phyloP scores from a whole-genome alignment of 495 filamentous ascomycete species.

The Trichoderma orchidacearum region DNA sequence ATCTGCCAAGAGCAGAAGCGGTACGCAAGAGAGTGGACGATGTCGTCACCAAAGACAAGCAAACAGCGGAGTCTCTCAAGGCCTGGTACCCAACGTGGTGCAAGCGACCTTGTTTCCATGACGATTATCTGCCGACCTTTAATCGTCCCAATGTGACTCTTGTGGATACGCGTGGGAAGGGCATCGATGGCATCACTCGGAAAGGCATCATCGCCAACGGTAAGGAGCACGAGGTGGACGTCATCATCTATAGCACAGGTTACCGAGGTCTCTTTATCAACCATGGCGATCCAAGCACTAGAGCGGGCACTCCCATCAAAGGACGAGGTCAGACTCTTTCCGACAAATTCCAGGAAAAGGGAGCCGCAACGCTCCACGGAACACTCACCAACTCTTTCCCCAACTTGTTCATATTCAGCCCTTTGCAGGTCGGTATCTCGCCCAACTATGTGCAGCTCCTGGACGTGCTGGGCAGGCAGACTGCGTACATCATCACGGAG shows the following conservation, averaged over 20 bases:
- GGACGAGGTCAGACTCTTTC: constrained; percentile 25
- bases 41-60: constrained; percentile 28
- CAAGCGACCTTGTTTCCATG: constrained; percentile 32
- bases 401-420: constrained; percentile 35
- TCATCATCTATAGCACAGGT: constrained; percentile 37
- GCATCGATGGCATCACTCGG: constrained; percentile 24
- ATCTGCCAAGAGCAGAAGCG: constrained; percentile 10
- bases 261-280: constrained; percentile 20
- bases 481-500: constrained; percentile 30
- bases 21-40: constrained; percentile 23
- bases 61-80: constrained; percentile 26
- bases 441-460: constrained; percentile 29
- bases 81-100: constrained; percentile 32
- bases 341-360: constrained; percentile 24
- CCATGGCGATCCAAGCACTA: constrained; percentile 15
- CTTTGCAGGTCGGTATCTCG: constrained; percentile 21
- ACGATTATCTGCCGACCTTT: constrained; percentile 30
- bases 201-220: constrained; percentile 23
- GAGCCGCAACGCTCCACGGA: constrained; percentile 34
- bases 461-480: constrained; percentile 22
- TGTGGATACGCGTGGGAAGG: constrained; percentile 40
- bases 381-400: constrained; percentile 30
- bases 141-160: constrained; percentile 32
- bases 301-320: constrained; percentile 22
- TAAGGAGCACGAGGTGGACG: constrained; percentile 29